Percentiles rank a stretch among this genome's conserved stretches.
Evolutionary conservation across 2,329 filamentous ascomycete species (phyloP).

Genomic region (Coniella vitis): DNA sequence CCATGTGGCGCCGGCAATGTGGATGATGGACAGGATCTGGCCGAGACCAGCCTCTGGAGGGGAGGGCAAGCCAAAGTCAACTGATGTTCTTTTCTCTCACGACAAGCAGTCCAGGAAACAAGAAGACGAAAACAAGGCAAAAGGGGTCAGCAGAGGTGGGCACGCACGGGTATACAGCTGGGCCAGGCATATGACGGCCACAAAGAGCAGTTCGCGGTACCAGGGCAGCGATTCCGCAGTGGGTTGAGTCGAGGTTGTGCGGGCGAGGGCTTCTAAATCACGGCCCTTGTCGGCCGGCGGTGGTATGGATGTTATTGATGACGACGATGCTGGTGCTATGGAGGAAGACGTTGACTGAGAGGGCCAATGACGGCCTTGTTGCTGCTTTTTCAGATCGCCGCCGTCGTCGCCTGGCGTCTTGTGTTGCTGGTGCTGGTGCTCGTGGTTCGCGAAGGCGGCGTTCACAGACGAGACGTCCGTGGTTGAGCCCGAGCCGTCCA

Average conservation of each 20-base stretch:
- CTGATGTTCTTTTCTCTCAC: too few species aligned
- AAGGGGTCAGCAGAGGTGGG: neutral
- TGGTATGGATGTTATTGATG: too few species aligned
- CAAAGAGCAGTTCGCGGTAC: constrained; percentile 13
- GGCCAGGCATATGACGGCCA: constrained; percentile 9
- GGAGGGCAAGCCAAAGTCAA: neutral
- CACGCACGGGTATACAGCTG: constrained; percentile 14
- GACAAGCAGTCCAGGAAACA: too few species aligned
- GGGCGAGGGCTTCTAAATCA: constrained; percentile 4
- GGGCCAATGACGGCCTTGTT: too few species aligned
- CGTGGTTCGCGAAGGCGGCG: too few species aligned
- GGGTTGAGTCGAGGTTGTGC: constrained; percentile 5
- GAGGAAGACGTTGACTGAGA: too few species aligned
- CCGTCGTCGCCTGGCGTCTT: too few species aligned
- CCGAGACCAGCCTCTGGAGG: constrained; percentile 10
- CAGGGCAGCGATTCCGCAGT: constrained; percentile 13
- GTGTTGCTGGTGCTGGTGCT: too few species aligned
- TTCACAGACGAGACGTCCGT: neutral
- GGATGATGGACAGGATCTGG: constrained; percentile 24
- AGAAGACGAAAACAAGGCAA: neutral
- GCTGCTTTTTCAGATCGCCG: too few species aligned
- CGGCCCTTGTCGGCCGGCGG: neutral
- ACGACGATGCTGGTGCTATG: too few species aligned
- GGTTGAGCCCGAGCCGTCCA: neutral
- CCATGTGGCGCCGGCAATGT: constrained; percentile 38